Conservation (phyloP, 495 filamentous ascomycete species). For the Letharia lupina region DNA sequence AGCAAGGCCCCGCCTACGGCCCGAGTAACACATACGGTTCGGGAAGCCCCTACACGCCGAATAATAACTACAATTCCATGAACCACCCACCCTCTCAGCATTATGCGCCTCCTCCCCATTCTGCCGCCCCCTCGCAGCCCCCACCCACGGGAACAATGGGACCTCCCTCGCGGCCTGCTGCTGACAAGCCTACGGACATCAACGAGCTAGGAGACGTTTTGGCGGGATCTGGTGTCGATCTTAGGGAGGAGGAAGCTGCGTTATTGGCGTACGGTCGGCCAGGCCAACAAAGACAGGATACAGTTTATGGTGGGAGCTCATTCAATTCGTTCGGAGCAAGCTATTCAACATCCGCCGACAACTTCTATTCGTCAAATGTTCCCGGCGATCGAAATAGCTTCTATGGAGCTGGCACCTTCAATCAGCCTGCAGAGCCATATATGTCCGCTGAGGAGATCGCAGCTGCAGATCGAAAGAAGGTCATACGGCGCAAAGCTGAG, state of each 20-base stretch:
- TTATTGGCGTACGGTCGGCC: conserved; percentile 50
- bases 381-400: conserved; percentile 41
- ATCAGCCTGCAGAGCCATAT: conserved; percentile 38
- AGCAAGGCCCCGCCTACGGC: conserved; percentile 23
- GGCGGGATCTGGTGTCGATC: conserved; percentile 69
- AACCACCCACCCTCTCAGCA: conserved; percentile 14
- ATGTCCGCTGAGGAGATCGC: conserved; percentile 38
- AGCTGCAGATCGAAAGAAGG: conserved; percentile 44
- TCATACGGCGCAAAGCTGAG: conserved; percentile 41
- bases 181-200: conserved; percentile 55
- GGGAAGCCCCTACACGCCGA: conserved; percentile 8
- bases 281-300: conserved; percentile 26
- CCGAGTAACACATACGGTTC: conserved; percentile 15
- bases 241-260: conserved; percentile 71
- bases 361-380: conserved; percentile 42
- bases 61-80: conserved; percentile 18
- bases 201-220: conserved; percentile 70
- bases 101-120: not conserved
- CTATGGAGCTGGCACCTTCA: conserved; percentile 52
- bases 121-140: conserved; percentile 16
- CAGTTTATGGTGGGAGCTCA: conserved; percentile 22
- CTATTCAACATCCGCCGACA: conserved; percentile 37
- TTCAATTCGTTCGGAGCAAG: conserved; percentile 36
- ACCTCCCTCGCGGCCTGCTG: conserved; percentile 65
- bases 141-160: conserved; percentile 58